Percentiles rank a stretch among this genome's conserved stretches.
These are phyloP conservation scores for Anthostomella pinea DNA, from an alignment of 2,329 filamentous ascomycete genomes.

Conservation along the genomic window DNA sequence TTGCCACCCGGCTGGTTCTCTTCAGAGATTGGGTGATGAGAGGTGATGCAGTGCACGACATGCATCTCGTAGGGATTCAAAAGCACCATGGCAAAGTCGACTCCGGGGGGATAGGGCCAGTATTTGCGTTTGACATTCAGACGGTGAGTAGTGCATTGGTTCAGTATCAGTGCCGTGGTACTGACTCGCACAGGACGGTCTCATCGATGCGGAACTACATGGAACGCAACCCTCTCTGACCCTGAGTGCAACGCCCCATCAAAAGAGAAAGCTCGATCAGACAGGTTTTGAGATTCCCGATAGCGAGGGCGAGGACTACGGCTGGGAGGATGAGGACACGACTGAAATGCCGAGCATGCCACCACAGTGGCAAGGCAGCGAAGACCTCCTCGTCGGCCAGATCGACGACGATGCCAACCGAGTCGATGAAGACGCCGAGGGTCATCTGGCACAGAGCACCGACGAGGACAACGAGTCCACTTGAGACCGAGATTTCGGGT, in stretches of 20 bases:
- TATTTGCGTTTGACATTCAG: slow-evolving; percentile 49
- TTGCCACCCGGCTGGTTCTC: slow-evolving; percentile 70
- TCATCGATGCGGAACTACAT: slow-evolving; percentile 42
- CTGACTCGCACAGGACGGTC: slow-evolving; percentile 35
- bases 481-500: slow-evolving; percentile 13
- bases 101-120: slow-evolving; percentile 38
- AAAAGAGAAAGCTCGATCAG: slow-evolving; percentile 64
- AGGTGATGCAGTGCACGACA: slow-evolving; percentile 43
- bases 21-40: slow-evolving; percentile 73
- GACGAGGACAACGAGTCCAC: slow-evolving; percentile 9
- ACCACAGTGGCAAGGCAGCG: slow-evolving; percentile 67
- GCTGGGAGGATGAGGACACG: slow-evolving; percentile 67
- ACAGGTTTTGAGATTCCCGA: slow-evolving; percentile 59
- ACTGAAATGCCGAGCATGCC: slow-evolving; percentile 57
- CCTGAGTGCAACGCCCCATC: slow-evolving; percentile 37
- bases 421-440: slow-evolving; percentile 25
- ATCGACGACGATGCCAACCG: slow-evolving; percentile 40
- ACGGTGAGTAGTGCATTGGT: slow-evolving; percentile 35
- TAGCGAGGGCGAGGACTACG: slow-evolving; percentile 68
- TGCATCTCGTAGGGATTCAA: slow-evolving; percentile 61
- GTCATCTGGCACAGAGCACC: slow-evolving; percentile 14
- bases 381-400: slow-evolving; percentile 57
- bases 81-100: slow-evolving; percentile 57
- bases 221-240: slow-evolving; percentile 33
- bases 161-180: slow-evolving; percentile 9